phyloP scores from a whole-genome alignment of 108 stramenopile genomes.

The Parietichytrium sp. region DNA sequence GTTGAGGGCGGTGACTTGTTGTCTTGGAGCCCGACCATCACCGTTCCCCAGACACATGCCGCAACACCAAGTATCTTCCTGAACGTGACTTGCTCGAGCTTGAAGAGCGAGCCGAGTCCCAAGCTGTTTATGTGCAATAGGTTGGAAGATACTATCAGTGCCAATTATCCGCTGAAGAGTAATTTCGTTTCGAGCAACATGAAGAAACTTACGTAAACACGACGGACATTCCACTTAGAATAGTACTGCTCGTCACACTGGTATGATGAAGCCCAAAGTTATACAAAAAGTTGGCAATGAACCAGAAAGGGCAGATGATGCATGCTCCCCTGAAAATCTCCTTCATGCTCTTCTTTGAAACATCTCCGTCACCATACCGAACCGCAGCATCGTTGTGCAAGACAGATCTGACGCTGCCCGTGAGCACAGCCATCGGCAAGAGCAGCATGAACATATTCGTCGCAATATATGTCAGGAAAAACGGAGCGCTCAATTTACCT shows the following conservation, averaged over 20 bases:
- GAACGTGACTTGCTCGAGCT: background rate
- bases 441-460: slow-evolving; percentile 43
- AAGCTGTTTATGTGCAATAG: no score
- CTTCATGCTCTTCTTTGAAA: background rate
- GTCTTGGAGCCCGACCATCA: slow-evolving; percentile 42
- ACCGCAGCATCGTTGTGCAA: background rate
- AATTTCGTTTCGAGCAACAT: no score
- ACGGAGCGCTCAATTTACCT: slow-evolving; percentile 47
- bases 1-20: background rate
- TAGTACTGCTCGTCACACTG: slow-evolving; percentile 84
- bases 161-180: background rate
- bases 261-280: slow-evolving; percentile 74
- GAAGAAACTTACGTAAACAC: slow-evolving; percentile 86
- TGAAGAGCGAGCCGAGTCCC: background rate
- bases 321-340: background rate
- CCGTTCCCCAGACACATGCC: slow-evolving; percentile 48
- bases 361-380: background rate
- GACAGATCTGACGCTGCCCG: background rate
- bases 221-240: slow-evolving; percentile 81
- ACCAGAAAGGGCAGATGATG: slow-evolving; percentile 79
- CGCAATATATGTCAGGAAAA: slow-evolving; percentile 58
- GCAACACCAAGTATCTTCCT: slow-evolving; percentile 45
- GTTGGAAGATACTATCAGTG: slow-evolving; percentile 37
- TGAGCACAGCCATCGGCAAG: slow-evolving; percentile 44
- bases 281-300: slow-evolving; percentile 82